Evolutionary conservation across 306 rosid genomes (phyloP).

Genomic region (Echinosophora koreensis): DNA sequence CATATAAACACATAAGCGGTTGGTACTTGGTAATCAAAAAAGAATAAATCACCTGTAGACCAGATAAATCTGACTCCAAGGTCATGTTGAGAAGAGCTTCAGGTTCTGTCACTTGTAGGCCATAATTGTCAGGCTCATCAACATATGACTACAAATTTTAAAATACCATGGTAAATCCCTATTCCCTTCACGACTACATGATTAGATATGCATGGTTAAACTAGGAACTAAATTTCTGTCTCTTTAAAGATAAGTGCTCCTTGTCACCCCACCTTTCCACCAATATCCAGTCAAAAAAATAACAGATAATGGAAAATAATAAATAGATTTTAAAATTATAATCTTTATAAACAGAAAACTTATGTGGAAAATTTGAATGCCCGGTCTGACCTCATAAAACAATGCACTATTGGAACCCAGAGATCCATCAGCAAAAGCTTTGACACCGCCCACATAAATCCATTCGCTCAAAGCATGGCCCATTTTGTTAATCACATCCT

Average conservation of each 20-base stretch:
- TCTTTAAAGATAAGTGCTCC: slow-evolving; percentile 6
- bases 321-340: neutral
- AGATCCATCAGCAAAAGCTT: slow-evolving; percentile 91
- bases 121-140: slow-evolving; percentile 74
- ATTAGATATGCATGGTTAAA: slow-evolving; percentile 1
- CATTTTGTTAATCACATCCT: slow-evolving; percentile 69
- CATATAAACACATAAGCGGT: slow-evolving; percentile 18
- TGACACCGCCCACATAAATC: slow-evolving; percentile 91
- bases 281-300: neutral
- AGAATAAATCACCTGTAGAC: slow-evolving; percentile 72
- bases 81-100: slow-evolving; percentile 78
- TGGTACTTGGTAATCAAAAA: slow-evolving; percentile 18
- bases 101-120: slow-evolving; percentile 64
- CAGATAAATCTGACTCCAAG: slow-evolving; percentile 67
- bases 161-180: slow-evolving; percentile 36
- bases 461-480: slow-evolving; percentile 73
- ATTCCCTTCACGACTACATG: slow-evolving; percentile 25
- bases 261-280: neutral
- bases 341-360: neutral
- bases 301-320: neutral
- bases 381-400: slow-evolving; percentile 79
- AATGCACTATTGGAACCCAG: slow-evolving; percentile 85
- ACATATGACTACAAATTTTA: slow-evolving; percentile 69
- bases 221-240: slow-evolving; percentile 17
- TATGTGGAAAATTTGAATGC: slow-evolving; percentile 28